Conservation (phyloP, 768 basidiomycete genomes). For the Suillus plorans region DNA sequence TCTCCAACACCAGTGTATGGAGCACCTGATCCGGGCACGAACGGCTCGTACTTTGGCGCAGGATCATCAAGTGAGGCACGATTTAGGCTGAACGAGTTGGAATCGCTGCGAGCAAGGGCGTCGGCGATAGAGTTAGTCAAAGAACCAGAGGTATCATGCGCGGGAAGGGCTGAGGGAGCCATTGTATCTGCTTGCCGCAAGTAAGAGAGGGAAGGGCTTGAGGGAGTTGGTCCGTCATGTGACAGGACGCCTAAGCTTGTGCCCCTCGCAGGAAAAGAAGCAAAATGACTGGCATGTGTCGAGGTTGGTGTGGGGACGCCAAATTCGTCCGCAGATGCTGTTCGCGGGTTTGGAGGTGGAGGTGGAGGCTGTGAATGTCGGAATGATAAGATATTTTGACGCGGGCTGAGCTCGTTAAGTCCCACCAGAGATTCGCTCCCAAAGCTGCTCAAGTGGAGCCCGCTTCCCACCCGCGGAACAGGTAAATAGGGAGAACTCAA, state of each 20-base stretch:
- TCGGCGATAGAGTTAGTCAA: conserved; percentile 39
- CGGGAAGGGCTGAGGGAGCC: conserved; percentile 9
- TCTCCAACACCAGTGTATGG: conserved; percentile 10
- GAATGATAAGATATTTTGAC: conserved; percentile 17
- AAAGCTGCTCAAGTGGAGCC: conserved; percentile 23
- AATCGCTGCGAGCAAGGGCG: conserved; percentile 31
- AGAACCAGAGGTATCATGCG: conserved; percentile 18
- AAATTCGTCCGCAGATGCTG: conserved; percentile 27
- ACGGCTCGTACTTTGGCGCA: conserved; percentile 37
- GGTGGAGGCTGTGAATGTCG: conserved; percentile 13
- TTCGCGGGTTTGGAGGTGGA: conserved; percentile 17
- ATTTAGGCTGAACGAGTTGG: conserved; percentile 10
- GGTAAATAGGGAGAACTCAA: conserved; percentile 24
- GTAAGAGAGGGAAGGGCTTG: conserved; percentile 8
- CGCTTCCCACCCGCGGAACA: conserved; percentile 33
- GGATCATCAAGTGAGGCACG: conserved; percentile 29
- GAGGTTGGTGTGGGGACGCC: conserved; percentile 14
- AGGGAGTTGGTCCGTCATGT: conserved; percentile 29
- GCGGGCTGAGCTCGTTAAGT: conserved; percentile 8
- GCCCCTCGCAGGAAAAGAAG: conserved; percentile 61
- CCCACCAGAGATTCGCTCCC: conserved; percentile 7
- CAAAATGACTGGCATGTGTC: conserved; percentile 42
- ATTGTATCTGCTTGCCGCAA: conserved; percentile 13
- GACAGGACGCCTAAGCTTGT: conserved; percentile 21
- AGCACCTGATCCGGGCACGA: conserved; percentile 17